Evolutionary conservation across 805 yeast species (phyloP).

Genomic region (Phaffomyces antillensis): DNA sequence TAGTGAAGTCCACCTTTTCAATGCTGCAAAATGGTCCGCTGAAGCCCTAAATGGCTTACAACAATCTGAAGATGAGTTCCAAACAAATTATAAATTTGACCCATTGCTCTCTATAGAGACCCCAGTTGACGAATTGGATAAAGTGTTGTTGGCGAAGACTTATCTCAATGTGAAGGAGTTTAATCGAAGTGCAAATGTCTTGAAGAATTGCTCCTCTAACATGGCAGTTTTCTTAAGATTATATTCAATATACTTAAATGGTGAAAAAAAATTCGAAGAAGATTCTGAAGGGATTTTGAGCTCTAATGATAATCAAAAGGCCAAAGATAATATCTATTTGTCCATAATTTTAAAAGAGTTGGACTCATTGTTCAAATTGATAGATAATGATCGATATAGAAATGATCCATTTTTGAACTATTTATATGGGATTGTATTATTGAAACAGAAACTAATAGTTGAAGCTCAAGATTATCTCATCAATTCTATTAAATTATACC

Average conservation of each 20-base stretch:
- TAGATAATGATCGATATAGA: constrained; percentile 15
- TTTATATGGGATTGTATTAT: constrained; percentile 59
- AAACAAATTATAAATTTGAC: neutral
- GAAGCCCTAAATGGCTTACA: constrained; percentile 64
- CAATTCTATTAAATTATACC: constrained; percentile 57
- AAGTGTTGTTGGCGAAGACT: constrained; percentile 54
- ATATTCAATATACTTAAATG: constrained; percentile 65
- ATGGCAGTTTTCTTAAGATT: constrained; percentile 54
- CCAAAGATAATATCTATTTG: constrained; percentile 22
- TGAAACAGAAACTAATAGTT: constrained; percentile 52
- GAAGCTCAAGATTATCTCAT: constrained; percentile 57
- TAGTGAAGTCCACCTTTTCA: constrained; percentile 51
- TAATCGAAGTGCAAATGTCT: constrained; percentile 60
- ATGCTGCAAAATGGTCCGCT: constrained; percentile 77
- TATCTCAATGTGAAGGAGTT: constrained; percentile 82
- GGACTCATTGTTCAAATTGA: constrained; percentile 23
- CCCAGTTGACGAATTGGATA: constrained; percentile 31
- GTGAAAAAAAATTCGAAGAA: constrained; percentile 71
- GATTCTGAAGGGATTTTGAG: constrained; percentile 61
- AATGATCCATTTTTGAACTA: constrained; percentile 60
- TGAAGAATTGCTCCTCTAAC: constrained; percentile 45
- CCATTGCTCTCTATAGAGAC: neutral
- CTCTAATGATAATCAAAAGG: constrained; percentile 26
- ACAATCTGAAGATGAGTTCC: constrained; percentile 11
- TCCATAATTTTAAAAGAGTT: constrained; percentile 36